Percentiles rank a stretch among this genome's conserved stretches.
Conservation (phyloP, 495 filamentous ascomycete species). For the Aspergillus heteromorphus region DNA sequence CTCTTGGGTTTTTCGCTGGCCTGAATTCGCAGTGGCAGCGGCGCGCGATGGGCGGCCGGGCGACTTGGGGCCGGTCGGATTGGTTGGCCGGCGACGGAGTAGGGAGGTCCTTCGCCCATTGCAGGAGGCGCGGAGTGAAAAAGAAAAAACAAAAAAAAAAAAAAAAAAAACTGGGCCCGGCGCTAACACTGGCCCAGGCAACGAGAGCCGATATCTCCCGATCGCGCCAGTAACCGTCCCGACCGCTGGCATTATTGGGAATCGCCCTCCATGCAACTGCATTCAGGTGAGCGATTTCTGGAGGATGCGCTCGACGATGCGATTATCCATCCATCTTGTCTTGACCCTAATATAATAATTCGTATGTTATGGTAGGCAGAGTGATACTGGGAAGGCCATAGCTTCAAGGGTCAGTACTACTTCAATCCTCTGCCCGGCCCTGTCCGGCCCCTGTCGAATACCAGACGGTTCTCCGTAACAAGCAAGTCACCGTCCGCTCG, state of each 20-base stretch:
- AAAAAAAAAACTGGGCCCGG: conserved; percentile 16
- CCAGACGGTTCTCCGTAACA: not conserved
- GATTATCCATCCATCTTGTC: not conserved
- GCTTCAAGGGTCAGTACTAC: too few relatives aligned
- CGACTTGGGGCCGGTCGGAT: not conserved
- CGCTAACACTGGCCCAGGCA: conserved; percentile 27
- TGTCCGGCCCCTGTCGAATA: not conserved
- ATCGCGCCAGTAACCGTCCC: conserved; percentile 25
- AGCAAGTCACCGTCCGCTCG: not conserved
- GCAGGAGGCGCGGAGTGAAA: conserved; percentile 7
- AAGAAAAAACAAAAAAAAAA: conserved; percentile 13
- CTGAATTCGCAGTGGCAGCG: conserved; percentile 8
- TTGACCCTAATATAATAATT: not conserved
- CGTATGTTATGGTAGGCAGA: too few relatives aligned
- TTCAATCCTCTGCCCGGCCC: too few relatives aligned
- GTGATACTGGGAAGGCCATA: too few relatives aligned
- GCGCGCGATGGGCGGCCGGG: conserved; percentile 7
- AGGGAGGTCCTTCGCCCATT: conserved; percentile 1
- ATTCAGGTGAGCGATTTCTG: not conserved
- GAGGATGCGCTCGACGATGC: not conserved
- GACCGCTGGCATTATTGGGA: conserved; percentile 5
- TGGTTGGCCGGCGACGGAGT: conserved; percentile 1
- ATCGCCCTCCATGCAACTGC: not conserved
- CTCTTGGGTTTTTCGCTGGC: conserved; percentile 12
- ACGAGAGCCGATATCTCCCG: conserved; percentile 43